Percentiles rank a stretch among this genome's conserved stretches.
Conservation (phyloP, 495 filamentous ascomycete species). For the Penicillium soppii region DNA sequence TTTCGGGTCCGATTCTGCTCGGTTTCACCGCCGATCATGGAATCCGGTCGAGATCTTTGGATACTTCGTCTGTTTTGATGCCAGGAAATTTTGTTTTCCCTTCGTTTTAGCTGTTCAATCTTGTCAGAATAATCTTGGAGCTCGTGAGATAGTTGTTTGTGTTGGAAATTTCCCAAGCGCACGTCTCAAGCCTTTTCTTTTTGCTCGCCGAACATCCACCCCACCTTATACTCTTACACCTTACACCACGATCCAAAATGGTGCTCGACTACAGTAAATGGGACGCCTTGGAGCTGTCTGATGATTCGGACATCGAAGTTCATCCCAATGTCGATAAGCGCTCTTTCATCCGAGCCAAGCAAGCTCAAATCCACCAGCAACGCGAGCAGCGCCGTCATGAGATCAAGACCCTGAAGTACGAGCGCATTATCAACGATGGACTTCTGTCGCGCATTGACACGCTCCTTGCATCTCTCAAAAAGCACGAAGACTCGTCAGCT, state of each 20-base stretch:
- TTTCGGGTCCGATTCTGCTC: constrained; percentile 30
- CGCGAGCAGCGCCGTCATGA: constrained; percentile 78
- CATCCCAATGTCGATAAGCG: constrained; percentile 99
- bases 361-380: constrained; percentile 92
- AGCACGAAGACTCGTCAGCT: constrained; percentile 65
- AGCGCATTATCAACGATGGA: constrained; percentile 89
- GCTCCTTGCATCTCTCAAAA: constrained; percentile 68
- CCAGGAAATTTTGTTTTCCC: neutral
- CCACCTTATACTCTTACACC: constrained; percentile 12
- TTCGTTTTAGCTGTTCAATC: neutral
- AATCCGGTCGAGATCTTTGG: constrained; percentile 41
- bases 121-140: neutral
- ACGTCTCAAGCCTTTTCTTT: neutral
- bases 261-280: constrained; percentile 95
- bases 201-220: constrained; percentile 22
- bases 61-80: constrained; percentile 14
- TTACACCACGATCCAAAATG: constrained; percentile 63
- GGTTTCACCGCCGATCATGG: constrained; percentile 35
- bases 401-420: constrained; percentile 89
- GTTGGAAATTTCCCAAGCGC: too few relatives aligned
- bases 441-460: constrained; percentile 78
- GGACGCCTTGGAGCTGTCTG: constrained; percentile 92
- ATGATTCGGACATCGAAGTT: constrained; percentile 97
- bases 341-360: constrained; percentile 98
- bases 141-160: too few relatives aligned